Base-by-base conservation (phyloP, 305 asterid species). In the Solanum hybrid region DNA sequence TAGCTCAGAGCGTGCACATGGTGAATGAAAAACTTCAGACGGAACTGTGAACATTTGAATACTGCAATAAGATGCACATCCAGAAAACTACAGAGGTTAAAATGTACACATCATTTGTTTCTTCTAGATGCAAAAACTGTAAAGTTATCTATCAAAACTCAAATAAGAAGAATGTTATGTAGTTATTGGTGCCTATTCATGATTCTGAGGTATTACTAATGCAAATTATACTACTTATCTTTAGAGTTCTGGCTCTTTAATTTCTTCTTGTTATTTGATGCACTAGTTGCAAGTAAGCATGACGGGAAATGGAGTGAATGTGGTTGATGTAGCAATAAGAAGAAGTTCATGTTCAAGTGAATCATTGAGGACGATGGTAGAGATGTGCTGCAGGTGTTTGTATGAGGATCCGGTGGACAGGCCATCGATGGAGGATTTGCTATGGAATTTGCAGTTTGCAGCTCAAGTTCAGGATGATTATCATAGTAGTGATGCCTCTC, bases 391-490 rank as follows among this genome's bases (percentile, higher is more conserved):
- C 91, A 93, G 98, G 91, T 96, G 99, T 92, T 93, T 97, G 92
- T 74, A 90, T 4, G 89, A 93, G 69, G 95, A 96, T 91, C 95
- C 96, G 29, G 89, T 88, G 5, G 98, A 96, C 61, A 93, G 99
- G 88, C 99, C 99, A 33, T 95, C 99, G 3, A 91, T 96, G 33
- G 99, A 97, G 92, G 99, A 97, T 71, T 92, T 97, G 18, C 93
- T 96, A 28, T 97, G 99, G 99, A 96, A 97, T 91, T 83, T 97
- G 94, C 99, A 95, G 91, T 97, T 95, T 94, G 99, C 99, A 80
- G 95, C 98, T 88, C 99, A 97, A 92, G 99, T 96, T 87, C 98
- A 97, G 92, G 98, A 94, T 69, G 96, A 93, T 40, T 93, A 92
- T 82, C 92, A 94, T 20, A 97, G 98, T 94, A 96, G 94, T 18